phyloP scores from a whole-genome alignment of 108 stramenopile genomes.

The Ochromonas danica region DNA sequence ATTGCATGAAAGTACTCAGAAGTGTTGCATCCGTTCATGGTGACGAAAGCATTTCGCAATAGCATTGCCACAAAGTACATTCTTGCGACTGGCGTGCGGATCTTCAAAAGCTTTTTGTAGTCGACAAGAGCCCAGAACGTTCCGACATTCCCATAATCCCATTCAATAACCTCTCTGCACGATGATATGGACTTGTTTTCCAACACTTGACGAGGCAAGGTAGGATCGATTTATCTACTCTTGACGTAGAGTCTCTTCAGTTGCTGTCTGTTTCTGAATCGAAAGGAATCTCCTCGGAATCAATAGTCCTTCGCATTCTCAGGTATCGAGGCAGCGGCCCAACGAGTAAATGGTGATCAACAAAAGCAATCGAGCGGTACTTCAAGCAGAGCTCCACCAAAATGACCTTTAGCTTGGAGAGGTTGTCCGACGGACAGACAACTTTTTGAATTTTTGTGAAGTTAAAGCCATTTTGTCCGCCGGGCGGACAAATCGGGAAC shows the following conservation, averaged over 20 bases:
- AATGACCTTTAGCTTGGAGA: too few relatives aligned
- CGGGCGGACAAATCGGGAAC: not conserved
- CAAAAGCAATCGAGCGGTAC: not conserved
- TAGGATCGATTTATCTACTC: not conserved
- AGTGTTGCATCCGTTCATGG: not conserved
- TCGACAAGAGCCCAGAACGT: not conserved
- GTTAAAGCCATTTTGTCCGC: not conserved
- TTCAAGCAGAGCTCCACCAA: not conserved
- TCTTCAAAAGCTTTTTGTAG: not conserved
- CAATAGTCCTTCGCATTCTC: not conserved
- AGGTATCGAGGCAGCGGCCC: not conserved
- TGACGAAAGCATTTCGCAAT: not conserved
- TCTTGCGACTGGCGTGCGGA: not conserved
- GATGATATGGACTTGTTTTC: not conserved
- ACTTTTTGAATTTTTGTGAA: too few relatives aligned
- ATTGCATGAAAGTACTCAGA: not conserved
- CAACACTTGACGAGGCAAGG: not conserved
- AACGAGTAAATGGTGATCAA: not conserved
- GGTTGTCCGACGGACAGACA: not conserved
- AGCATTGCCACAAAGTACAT: not conserved
- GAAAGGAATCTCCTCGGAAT: not conserved
- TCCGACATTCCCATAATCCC: not conserved
- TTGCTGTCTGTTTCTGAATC: not conserved
- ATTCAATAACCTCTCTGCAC: not conserved
- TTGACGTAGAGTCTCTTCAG: not conserved